These are phyloP conservation scores for Baorangia bicolor DNA, from an alignment of 768 basidiomycete species.

Conservation along the genomic window DNA sequence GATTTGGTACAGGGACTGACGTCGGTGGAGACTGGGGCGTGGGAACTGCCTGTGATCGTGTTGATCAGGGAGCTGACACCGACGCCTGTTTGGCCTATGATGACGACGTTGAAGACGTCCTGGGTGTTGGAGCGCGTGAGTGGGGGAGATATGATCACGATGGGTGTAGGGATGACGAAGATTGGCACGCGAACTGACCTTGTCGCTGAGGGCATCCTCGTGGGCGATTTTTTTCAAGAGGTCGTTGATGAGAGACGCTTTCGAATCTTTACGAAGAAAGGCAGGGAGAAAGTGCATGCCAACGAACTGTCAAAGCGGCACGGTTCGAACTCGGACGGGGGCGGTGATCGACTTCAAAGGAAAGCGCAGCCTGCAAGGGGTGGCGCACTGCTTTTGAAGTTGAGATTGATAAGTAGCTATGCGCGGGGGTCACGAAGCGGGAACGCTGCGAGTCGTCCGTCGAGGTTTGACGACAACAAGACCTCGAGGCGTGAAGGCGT, in stretches of 20 bases:
- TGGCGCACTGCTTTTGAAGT: slow-evolving; percentile 14
- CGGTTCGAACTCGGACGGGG: background rate
- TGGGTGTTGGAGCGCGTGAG: slow-evolving; percentile 3
- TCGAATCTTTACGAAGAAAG: slow-evolving; percentile 29
- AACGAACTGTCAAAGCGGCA: slow-evolving; percentile 1
- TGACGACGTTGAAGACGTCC: slow-evolving; percentile 31
- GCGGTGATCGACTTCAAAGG: slow-evolving; percentile 7
- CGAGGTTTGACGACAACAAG: slow-evolving; percentile 8
- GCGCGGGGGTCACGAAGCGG: slow-evolving; percentile 1
- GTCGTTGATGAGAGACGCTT: slow-evolving; percentile 21
- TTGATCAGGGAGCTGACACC: slow-evolving; percentile 44
- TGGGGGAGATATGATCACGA: background rate
- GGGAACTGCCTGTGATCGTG: slow-evolving; percentile 27
- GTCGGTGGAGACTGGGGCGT: slow-evolving; percentile 27
- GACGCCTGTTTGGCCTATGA: slow-evolving; percentile 33
- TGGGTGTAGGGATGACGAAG: background rate
- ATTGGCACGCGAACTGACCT: slow-evolving; percentile 13
- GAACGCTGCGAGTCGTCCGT: slow-evolving; percentile 16
- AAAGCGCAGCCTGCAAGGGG: slow-evolving; percentile 9
- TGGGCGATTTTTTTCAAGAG: slow-evolving; percentile 23
- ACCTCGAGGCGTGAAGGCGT: slow-evolving; percentile 14
- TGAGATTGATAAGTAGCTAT: slow-evolving; percentile 3
- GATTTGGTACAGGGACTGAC: slow-evolving; percentile 29
- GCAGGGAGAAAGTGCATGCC: slow-evolving; percentile 28
- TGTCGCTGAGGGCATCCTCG: slow-evolving; percentile 24